These are phyloP conservation scores for Bertia moriformis DNA, from an alignment of 2,329 filamentous ascomycete genomes.

Conservation along the genomic window DNA sequence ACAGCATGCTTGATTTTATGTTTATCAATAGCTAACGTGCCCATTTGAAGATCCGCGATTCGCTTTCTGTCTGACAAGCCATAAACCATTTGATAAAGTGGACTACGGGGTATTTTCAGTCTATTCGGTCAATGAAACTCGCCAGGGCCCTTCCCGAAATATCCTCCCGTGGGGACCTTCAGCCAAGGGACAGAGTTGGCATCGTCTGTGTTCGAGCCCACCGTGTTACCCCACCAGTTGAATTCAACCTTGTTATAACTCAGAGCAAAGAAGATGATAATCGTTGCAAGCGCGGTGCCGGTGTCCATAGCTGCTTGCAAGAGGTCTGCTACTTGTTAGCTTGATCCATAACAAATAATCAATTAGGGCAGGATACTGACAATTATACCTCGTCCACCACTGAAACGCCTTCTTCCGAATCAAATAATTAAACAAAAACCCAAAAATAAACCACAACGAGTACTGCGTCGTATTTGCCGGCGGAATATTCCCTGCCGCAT, in stretches of 20 bases:
- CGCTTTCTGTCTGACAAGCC: no score
- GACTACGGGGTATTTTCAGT: no score
- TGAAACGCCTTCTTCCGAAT: slow-evolving; percentile 13
- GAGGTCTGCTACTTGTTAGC: slow-evolving; percentile 6
- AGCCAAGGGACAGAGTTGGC: slow-evolving; percentile 15
- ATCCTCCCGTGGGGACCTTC: slow-evolving; percentile 10
- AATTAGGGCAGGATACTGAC: slow-evolving; percentile 4
- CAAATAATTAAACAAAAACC: slow-evolving; percentile 14
- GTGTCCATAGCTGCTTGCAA: slow-evolving; percentile 16
- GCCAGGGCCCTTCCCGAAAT: slow-evolving; percentile 16
- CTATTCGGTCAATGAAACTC: no score
- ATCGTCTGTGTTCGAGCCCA: slow-evolving; percentile 17
- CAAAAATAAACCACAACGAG: slow-evolving; percentile 16
- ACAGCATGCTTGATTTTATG: no score
- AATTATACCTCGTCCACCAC: slow-evolving; percentile 18
- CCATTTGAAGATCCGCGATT: no score
- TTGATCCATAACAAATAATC: neutral
- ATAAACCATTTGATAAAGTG: no score
- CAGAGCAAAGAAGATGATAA: slow-evolving; percentile 16
- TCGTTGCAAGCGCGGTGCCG: slow-evolving; percentile 14
- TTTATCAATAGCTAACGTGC: no score
- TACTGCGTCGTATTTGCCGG: slow-evolving; percentile 15
- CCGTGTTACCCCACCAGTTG: slow-evolving; percentile 18
- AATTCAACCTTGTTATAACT: slow-evolving; percentile 13
- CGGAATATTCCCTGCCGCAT: slow-evolving; percentile 15